phyloP scores from a whole-genome alignment of 2,329 filamentous ascomycete genomes.

The Colletotrichum sp. region DNA sequence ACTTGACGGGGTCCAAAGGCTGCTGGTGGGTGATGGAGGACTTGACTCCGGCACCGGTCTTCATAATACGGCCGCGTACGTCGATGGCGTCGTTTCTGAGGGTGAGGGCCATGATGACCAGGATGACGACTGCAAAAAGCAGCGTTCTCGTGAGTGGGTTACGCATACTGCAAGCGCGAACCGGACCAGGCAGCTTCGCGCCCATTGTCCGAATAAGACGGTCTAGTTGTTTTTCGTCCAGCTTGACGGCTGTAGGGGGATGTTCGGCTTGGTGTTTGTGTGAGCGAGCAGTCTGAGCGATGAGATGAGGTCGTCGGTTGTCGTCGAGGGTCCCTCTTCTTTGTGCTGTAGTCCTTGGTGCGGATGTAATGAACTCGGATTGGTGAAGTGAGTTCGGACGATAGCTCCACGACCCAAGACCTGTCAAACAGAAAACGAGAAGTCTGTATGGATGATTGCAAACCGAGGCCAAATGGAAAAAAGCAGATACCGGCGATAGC shows the following conservation, averaged over 20 bases:
- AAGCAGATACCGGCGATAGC: neutral
- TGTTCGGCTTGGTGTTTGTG: neutral
- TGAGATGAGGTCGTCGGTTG: neutral
- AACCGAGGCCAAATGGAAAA: neutral
- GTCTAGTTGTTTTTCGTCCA: constrained; percentile 17
- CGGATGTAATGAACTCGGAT: neutral
- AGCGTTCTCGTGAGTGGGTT: constrained; percentile 52
- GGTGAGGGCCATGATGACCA: constrained; percentile 46
- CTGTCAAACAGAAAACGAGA: neutral
- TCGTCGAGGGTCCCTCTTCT: neutral
- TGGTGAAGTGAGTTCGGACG: neutral
- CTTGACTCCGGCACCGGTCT: constrained; percentile 40
- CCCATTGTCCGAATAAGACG: constrained; percentile 34
- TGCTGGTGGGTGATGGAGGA: constrained; percentile 31
- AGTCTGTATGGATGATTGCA: neutral
- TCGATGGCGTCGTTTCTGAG: constrained; percentile 45
- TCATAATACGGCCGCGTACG: constrained; percentile 45
- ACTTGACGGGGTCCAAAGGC: constrained; percentile 25
- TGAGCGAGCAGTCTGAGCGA: neutral
- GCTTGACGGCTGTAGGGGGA: neutral
- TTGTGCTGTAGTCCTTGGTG: neutral
- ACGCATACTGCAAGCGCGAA: constrained; percentile 54
- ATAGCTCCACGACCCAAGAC: neutral
- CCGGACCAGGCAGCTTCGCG: constrained; percentile 41
- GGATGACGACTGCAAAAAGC: constrained; percentile 45